phyloP scores from a whole-genome alignment of 495 filamentous ascomycete species.

The Penicillium longicatenatum region DNA sequence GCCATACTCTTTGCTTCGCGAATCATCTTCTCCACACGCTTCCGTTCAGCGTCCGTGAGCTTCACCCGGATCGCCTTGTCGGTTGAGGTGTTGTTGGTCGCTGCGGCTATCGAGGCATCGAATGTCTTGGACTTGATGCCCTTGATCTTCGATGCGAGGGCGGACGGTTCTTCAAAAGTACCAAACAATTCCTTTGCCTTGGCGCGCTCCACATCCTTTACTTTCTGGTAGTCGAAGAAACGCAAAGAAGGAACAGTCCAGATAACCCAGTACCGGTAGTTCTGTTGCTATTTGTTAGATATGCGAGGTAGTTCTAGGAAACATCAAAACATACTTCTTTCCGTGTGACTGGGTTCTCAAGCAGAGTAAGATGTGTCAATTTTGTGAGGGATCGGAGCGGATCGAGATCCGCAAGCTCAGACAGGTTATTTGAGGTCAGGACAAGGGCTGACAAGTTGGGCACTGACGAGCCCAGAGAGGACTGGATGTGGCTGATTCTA shows the following conservation, averaged over 20 bases:
- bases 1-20: constrained; percentile 81
- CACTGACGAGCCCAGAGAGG: constrained; percentile 66
- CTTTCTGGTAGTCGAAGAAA: constrained; percentile 91
- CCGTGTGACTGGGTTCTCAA: constrained; percentile 86
- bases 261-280: constrained; percentile 91
- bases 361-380: constrained; percentile 77
- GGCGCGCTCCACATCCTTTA: constrained; percentile 79
- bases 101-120: constrained; percentile 57
- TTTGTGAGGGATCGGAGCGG: constrained; percentile 66
- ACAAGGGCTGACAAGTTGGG: constrained; percentile 79
- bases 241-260: constrained; percentile 82
- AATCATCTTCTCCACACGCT: constrained; percentile 72
- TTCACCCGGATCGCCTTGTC: constrained; percentile 70
- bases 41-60: constrained; percentile 68
- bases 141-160: constrained; percentile 86
- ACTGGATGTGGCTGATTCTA: constrained; percentile 77
- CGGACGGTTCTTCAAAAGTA: constrained; percentile 69
- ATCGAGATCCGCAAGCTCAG: constrained; percentile 85
- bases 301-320: background rate
- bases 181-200: constrained; percentile 82
- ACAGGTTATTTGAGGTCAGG: constrained; percentile 73
- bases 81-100: constrained; percentile 43
- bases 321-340: constrained; percentile 70
- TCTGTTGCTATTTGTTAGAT: constrained; percentile 47
- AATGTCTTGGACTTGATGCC: constrained; percentile 83